Evolutionary conservation across 169 alveolate genomes (phyloP), one percentile per base, ranked within the genome.

Genomic region (Eimeria falciformis): DNA sequence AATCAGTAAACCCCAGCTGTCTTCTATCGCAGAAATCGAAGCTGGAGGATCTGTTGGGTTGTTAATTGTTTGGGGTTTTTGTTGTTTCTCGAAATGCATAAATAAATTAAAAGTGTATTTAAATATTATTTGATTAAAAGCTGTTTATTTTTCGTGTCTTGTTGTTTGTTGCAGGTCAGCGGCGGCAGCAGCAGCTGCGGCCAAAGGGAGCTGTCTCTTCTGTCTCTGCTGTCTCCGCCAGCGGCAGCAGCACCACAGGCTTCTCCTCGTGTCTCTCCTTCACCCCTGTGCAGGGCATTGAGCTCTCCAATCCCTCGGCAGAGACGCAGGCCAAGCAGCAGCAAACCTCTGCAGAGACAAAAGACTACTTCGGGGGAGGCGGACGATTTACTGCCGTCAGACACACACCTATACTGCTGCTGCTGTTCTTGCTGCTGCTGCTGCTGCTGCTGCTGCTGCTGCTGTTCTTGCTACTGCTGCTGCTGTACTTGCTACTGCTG

Each of bases 141-240:
- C 58, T 50, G 58, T 14, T 50, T 7, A 7, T 58, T 14, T 7
- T 7, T 14, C 33, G 33, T 58, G 71, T 14, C 62, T 50, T 50
- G 7, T 50, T 50, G 7, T 50, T 58, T 58, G 27, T 27, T n/a
- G 79, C 79, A 68, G 79, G 23, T 17, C 46, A n/a, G 23, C 53
- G 55, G 18, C 68, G 87, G 43, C 87, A 78, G 87, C 87, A 78
- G 87, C 87, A 78, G 87, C 55, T 78, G 87, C 87, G 69, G 71
- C 53, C 47, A 4, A 33, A 27, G 79, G 87, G 87, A 7, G 85
- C 43, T 3, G 53, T 23, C 21, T 29, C 71, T 1, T 11, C 46
- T 2, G 84, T 40, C 2, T 56, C 56, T 18, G 56, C 65, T 3
- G 79, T 9, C 40, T 27, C 53, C 46, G 79, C 75, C 12, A 21